These are phyloP conservation scores for Sutorius eximius DNA, from an alignment of 1,284 basidiomycete genomes.

Conservation along the genomic window DNA sequence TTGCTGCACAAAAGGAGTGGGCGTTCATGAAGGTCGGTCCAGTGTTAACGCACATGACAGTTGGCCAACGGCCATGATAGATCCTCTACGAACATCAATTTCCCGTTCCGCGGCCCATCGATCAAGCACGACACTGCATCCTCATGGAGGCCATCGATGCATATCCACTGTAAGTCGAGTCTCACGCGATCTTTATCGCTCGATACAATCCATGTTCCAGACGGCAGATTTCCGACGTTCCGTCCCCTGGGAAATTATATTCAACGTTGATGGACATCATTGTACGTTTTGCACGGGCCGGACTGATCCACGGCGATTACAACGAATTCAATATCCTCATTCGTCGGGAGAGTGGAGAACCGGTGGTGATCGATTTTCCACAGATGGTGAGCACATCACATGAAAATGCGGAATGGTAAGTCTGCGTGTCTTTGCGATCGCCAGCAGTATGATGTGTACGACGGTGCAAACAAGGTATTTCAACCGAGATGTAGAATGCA, in stretches of 20 bases:
- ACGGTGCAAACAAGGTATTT: slow-evolving; percentile 77
- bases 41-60: background rate
- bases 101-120: slow-evolving; percentile 91
- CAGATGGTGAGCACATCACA: slow-evolving; percentile 99
- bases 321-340: slow-evolving; percentile 99
- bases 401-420: slow-evolving; percentile 94
- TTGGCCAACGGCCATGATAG: slow-evolving; percentile 40
- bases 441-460: slow-evolving; percentile 13
- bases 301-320: slow-evolving; percentile 97
- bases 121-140: slow-evolving; percentile 93
- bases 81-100: slow-evolving; percentile 93
- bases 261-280: slow-evolving; percentile 94
- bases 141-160: slow-evolving; percentile 96
- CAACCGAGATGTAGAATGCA: slow-evolving; percentile 96
- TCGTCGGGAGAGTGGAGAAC: slow-evolving; percentile 75
- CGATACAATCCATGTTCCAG: slow-evolving; percentile 40
- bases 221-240: slow-evolving; percentile 84
- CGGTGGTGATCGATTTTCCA: slow-evolving; percentile 97
- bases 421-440: slow-evolving; percentile 14
- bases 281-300: slow-evolving; percentile 89
- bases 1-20: slow-evolving; percentile 97
- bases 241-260: slow-evolving; percentile 88
- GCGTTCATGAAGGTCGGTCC: slow-evolving; percentile 93
- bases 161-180: slow-evolving; percentile 77
- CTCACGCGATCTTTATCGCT: background rate